Conservation (phyloP, 164 flowering plant species). For the Dillenia turbinata region DNA sequence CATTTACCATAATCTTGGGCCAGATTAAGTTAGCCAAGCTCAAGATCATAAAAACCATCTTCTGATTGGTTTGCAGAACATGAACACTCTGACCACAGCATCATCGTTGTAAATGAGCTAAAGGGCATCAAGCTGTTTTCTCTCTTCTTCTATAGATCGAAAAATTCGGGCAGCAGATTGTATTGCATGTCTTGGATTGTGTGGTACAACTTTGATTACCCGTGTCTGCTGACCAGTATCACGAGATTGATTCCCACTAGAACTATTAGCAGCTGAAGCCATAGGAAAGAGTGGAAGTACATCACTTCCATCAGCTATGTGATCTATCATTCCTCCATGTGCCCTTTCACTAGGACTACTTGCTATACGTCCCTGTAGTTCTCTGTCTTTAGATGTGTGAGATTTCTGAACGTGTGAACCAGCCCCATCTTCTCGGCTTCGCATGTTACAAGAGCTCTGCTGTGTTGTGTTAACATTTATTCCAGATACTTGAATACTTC, state of each 20-base stretch:
- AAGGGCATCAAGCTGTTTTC: slow-evolving; percentile 43
- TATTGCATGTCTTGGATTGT: slow-evolving; percentile 57
- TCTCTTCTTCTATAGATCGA: slow-evolving; percentile 71
- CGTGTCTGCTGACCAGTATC: slow-evolving; percentile 30
- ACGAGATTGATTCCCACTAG: slow-evolving; percentile 3
- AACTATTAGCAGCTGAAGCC: slow-evolving; percentile 20
- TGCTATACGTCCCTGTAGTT: slow-evolving; percentile 58
- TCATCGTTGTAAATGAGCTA: slow-evolving; percentile 10
- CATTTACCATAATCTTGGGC: too few relatives aligned
- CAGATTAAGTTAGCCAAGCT: too few relatives aligned
- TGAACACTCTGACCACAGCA: too few relatives aligned
- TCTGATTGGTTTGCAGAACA: too few relatives aligned
- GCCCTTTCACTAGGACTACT: slow-evolving; percentile 56
- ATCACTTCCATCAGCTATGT: slow-evolving; percentile 4
- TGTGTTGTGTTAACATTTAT: slow-evolving; percentile 19
- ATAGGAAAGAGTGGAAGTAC: slow-evolving; percentile 50
- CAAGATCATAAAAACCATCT: too few relatives aligned
- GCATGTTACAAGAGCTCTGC: slow-evolving; percentile 40
- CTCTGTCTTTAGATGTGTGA: slow-evolving; percentile 39
- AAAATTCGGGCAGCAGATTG: slow-evolving; percentile 89
- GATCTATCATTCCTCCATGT: slow-evolving; percentile 3
- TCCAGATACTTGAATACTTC: slow-evolving; percentile 24
- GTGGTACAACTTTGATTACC: slow-evolving; percentile 84
- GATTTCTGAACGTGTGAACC: slow-evolving; percentile 21
- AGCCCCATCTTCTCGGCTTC: slow-evolving; percentile 27